phyloP scores from a whole-genome alignment of 2,329 filamentous ascomycete species.

The Beauveria australis region DNA sequence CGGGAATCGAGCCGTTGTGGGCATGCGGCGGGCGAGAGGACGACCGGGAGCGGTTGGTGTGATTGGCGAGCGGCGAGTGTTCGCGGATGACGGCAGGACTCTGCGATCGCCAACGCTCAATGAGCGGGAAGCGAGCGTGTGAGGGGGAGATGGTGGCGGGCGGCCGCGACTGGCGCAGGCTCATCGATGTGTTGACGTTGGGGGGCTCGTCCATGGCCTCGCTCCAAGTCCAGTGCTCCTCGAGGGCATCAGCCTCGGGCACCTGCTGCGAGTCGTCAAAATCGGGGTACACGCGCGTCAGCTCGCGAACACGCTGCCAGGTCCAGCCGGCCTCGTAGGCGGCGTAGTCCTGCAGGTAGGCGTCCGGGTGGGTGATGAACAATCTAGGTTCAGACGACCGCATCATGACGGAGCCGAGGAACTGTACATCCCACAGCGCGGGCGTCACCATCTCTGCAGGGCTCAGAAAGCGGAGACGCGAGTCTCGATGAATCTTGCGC shows the following conservation, averaged over 20 bases:
- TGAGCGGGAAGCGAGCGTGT: slow-evolving; percentile 17
- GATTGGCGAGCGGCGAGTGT: slow-evolving; percentile 30
- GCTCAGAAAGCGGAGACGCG: slow-evolving; percentile 60
- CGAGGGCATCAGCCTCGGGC: slow-evolving; percentile 53
- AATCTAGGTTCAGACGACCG: slow-evolving; percentile 58
- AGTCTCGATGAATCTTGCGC: slow-evolving; percentile 67
- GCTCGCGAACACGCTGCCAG: slow-evolving; percentile 60
- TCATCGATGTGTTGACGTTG: slow-evolving; percentile 35
- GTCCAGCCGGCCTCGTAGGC: slow-evolving; percentile 53
- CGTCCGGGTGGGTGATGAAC: slow-evolving; percentile 67
- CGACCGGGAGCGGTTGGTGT: slow-evolving; percentile 24
- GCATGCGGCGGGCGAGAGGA: slow-evolving; percentile 38
- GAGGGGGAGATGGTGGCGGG: slow-evolving; percentile 33
- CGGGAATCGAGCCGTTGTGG: slow-evolving; percentile 46
- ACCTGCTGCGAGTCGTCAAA: slow-evolving; percentile 36
- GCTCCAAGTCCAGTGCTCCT: slow-evolving; percentile 61
- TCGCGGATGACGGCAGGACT: slow-evolving; percentile 27
- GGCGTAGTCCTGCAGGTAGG: slow-evolving; percentile 58
- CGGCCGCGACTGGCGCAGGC: slow-evolving; percentile 29
- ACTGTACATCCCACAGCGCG: slow-evolving; percentile 61
- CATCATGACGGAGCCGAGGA: slow-evolving; percentile 67
- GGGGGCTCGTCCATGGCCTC: slow-evolving; percentile 53
- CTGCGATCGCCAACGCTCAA: slow-evolving; percentile 20
- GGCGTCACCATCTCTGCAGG: slow-evolving; percentile 67
- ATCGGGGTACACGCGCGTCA: slow-evolving; percentile 49